phyloP scores from a whole-genome alignment of 495 filamentous ascomycete species.

The Penicillium longicatenatum region DNA sequence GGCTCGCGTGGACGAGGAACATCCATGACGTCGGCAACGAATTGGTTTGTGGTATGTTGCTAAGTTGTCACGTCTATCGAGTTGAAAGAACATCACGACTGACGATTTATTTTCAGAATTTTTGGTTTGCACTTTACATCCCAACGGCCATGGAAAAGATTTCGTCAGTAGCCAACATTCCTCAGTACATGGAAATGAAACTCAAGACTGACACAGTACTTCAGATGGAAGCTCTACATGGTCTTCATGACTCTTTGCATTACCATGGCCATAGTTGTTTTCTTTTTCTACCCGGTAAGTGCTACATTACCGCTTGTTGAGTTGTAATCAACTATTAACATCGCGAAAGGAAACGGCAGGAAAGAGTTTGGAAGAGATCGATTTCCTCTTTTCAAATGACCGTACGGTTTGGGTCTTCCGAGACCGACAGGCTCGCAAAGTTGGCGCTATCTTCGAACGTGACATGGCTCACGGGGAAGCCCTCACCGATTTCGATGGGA shows the following conservation, averaged over 20 bases:
- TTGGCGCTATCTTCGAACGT: slow-evolving; percentile 35
- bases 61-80: not conserved
- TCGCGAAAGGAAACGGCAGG: slow-evolving; percentile 21
- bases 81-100: not conserved
- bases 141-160: slow-evolving; percentile 28
- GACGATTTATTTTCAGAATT: slow-evolving; percentile 18
- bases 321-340: not conserved
- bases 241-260: slow-evolving; percentile 28
- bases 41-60: slow-evolving; percentile 28
- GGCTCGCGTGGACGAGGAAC: slow-evolving; percentile 22
- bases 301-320: not conserved
- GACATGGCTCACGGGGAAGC: slow-evolving; percentile 35
- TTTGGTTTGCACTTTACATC: slow-evolving; percentile 32
- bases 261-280: slow-evolving; percentile 20
- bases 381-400: slow-evolving; percentile 29
- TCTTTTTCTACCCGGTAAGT: slow-evolving; percentile 24
- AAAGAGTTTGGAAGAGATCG: slow-evolving; percentile 29
- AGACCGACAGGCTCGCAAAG: slow-evolving; percentile 23
- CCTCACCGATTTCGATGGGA: slow-evolving; percentile 32
- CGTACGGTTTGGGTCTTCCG: slow-evolving; percentile 27
- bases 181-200: not conserved
- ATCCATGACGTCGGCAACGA: slow-evolving; percentile 24
- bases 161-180: slow-evolving; percentile 17
- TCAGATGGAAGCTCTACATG: slow-evolving; percentile 26
- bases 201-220: not conserved